Conservation (phyloP, 345 rosid genomes). For the Melastoma malabathricum region DNA sequence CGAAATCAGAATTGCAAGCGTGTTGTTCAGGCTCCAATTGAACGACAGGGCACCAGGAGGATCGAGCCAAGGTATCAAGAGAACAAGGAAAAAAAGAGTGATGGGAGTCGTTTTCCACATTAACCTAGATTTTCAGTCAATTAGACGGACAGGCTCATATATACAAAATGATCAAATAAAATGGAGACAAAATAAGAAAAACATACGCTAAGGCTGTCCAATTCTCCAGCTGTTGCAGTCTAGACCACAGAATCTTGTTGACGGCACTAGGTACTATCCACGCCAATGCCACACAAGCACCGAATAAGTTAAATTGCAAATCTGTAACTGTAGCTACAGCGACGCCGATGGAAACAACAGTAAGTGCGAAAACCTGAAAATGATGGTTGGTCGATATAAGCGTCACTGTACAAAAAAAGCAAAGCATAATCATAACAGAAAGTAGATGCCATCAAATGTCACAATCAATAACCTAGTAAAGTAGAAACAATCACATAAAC, state of each 20-base stretch:
- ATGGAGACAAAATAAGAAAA: neutral
- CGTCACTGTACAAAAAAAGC: too few relatives aligned
- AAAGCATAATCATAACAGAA: too few relatives aligned
- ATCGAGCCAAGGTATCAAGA: slow-evolving; percentile 80
- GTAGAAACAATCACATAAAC: too few relatives aligned
- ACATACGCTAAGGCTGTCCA: slow-evolving; percentile 96
- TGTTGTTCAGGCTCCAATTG: slow-evolving; percentile 49
- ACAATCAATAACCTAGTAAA: too few relatives aligned
- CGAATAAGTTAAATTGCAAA: slow-evolving; percentile 74
- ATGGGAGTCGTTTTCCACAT: slow-evolving; percentile 99
- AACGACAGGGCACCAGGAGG: slow-evolving; percentile 78
- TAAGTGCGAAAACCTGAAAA: slow-evolving; percentile 62
- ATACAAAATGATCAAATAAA: neutral
- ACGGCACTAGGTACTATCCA: slow-evolving; percentile 93
- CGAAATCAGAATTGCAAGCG: slow-evolving; percentile 48
- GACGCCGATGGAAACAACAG: slow-evolving; percentile 74
- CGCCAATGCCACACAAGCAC: slow-evolving; percentile 81
- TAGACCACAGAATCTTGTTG: slow-evolving; percentile 93
- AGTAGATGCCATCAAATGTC: too few relatives aligned
- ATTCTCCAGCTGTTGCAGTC: slow-evolving; percentile 75
- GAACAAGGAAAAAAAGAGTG: slow-evolving; percentile 65
- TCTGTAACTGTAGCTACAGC: slow-evolving; percentile 94
- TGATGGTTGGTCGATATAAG: too few relatives aligned
- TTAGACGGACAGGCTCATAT: too few relatives aligned
- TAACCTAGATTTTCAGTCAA: slow-evolving; percentile 31